Conservation (phyloP, 2,329 filamentous ascomycete species). For the Cercospora sp. region DNA sequence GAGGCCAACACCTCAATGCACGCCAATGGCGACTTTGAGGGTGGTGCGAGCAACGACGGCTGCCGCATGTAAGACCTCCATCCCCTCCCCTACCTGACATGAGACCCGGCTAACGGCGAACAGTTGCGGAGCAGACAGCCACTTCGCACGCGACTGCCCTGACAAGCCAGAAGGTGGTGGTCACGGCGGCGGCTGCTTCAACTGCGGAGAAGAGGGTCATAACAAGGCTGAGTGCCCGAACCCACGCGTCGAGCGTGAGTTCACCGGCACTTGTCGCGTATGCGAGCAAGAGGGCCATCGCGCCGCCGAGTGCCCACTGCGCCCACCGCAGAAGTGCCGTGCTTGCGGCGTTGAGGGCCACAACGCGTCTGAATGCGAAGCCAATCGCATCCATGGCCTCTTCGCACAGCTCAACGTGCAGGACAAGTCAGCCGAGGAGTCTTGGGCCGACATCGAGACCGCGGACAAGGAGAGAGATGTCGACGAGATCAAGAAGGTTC, state of each 20-base stretch:
- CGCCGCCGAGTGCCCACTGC: conserved; percentile 63
- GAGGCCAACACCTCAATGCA: conserved; percentile 36
- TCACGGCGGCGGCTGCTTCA: conserved; percentile 56
- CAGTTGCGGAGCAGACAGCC: conserved; percentile 47
- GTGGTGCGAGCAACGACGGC: conserved; percentile 33
- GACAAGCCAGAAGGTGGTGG: conserved; percentile 39
- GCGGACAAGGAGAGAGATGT: conserved; percentile 59
- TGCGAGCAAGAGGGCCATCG: conserved; percentile 59
- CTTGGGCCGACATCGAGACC: conserved; percentile 58
- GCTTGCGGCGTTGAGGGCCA: conserved; percentile 65
- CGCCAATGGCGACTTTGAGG: conserved; percentile 27
- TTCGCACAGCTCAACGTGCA: conserved; percentile 45
- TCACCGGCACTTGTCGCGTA: conserved; percentile 61
- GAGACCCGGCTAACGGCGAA: conserved; percentile 32
- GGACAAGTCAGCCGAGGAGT: conserved; percentile 51
- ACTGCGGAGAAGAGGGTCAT: conserved; percentile 58
- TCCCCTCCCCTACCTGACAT: not conserved
- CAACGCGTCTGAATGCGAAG: conserved; percentile 57
- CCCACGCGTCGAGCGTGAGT: conserved; percentile 52
- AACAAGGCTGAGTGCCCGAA: conserved; percentile 64
- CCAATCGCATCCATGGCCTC: conserved; percentile 60
- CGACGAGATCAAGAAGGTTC: conserved; percentile 61
- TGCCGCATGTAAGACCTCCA: conserved; percentile 46
- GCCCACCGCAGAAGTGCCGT: conserved; percentile 57
- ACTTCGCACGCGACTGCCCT: conserved; percentile 54